Conservation (phyloP, 352 stramenopile species). For the Thraustochytrium sp. region DNA sequence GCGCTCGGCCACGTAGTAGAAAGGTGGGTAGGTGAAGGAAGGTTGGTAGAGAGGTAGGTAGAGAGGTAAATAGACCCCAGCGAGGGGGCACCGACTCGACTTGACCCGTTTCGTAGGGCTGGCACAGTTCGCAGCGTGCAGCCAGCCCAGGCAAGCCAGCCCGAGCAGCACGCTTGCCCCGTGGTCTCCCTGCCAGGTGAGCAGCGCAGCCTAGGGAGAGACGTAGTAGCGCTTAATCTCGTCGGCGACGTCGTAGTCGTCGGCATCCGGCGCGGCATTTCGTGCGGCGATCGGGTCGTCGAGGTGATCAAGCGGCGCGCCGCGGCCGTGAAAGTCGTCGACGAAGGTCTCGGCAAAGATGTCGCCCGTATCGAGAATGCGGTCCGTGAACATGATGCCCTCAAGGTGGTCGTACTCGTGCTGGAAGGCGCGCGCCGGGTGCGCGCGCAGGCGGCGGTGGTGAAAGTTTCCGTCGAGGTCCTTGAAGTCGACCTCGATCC, state of each 20-base stretch:
- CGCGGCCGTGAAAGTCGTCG: neutral
- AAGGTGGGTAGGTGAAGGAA: too few species aligned
- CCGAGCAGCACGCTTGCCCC: too few species aligned
- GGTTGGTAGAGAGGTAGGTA: too few species aligned
- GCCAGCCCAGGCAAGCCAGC: too few species aligned
- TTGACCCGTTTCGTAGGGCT: too few species aligned
- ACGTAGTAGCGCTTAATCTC: neutral
- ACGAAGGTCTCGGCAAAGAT: neutral
- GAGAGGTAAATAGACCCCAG: too few species aligned
- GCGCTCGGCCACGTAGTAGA: too few species aligned
- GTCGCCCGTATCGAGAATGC: conserved; percentile 43
- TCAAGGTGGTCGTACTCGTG: conserved; percentile 83
- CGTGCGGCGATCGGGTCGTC: neutral
- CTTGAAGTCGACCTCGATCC: conserved; percentile 51
- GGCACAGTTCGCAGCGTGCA: too few species aligned
- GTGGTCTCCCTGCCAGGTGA: too few species aligned
- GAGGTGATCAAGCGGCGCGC: neutral
- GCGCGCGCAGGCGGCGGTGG: conserved; percentile 43
- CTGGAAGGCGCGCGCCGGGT: conserved; percentile 56
- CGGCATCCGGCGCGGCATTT: neutral
- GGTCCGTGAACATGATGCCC: conserved; percentile 68
- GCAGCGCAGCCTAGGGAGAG: too few species aligned
- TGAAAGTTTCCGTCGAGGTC: conserved; percentile 46
- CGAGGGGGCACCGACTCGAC: too few species aligned
- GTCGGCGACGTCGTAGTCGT: neutral